phyloP scores from a whole-genome alignment of 2,329 filamentous ascomycete species.

The Cladophialophora chaetospira region DNA sequence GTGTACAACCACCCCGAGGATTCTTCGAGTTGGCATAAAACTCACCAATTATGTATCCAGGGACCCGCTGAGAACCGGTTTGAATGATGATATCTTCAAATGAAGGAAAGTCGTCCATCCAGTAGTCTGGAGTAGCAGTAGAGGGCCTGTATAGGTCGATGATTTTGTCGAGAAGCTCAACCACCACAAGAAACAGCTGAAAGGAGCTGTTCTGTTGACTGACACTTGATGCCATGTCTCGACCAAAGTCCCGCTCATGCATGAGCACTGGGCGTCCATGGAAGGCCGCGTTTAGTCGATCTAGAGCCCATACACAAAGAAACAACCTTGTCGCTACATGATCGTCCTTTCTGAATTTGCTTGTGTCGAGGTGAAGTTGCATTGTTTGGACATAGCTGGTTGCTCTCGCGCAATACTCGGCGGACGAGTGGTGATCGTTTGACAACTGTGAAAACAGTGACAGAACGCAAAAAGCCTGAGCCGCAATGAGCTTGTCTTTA shows the following conservation, averaged over 20 bases:
- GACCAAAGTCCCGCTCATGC: conserved; percentile 62
- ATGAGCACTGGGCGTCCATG: conserved; percentile 62
- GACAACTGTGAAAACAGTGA: neutral
- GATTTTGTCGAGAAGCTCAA: conserved; percentile 60
- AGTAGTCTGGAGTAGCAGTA: conserved; percentile 38
- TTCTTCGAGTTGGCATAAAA: too few species aligned
- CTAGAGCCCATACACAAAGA: conserved; percentile 63
- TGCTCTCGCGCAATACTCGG: neutral
- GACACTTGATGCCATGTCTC: conserved; percentile 55
- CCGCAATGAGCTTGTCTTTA: neutral
- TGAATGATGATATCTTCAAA: conserved; percentile 36
- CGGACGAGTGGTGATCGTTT: neutral
- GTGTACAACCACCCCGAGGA: too few species aligned
- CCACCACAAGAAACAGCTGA: conserved; percentile 58
- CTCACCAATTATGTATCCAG: conserved; percentile 36
- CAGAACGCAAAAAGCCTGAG: neutral
- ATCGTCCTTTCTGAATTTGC: conserved; percentile 28
- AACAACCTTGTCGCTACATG: conserved; percentile 46
- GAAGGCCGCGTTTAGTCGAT: conserved; percentile 61
- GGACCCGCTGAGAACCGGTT: conserved; percentile 26
- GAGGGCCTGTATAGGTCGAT: conserved; percentile 62
- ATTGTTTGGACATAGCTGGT: neutral
- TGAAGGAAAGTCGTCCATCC: conserved; percentile 32
- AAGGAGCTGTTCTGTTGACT: conserved; percentile 57
- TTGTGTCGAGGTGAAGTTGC: conserved; percentile 50